A percentile compares a stretch with the other conserved stretches of the same genome.
Evolutionary conservation across 257 asterid genomes (phyloP).

Genomic region (Vinca minor): DNA sequence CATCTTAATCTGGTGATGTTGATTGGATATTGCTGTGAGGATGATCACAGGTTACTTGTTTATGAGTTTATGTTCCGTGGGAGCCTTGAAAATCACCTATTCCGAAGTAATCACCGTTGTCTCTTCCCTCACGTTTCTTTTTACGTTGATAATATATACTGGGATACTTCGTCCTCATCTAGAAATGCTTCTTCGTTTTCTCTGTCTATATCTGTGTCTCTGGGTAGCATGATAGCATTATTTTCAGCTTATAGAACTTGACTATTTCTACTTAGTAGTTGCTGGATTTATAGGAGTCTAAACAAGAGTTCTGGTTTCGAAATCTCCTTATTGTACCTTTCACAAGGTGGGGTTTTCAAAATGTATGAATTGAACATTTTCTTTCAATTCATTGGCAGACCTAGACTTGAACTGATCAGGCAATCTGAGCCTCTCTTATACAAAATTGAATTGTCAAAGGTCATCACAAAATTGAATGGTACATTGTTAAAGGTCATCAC

Average conservation of each 20-base stretch:
- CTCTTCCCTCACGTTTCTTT: slow-evolving; percentile 25
- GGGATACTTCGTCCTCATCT: slow-evolving; percentile 2
- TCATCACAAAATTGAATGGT: neutral
- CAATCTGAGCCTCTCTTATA: neutral
- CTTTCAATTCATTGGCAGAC: neutral
- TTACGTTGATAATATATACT: slow-evolving; percentile 3
- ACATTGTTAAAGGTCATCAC: no score
- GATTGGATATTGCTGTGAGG: slow-evolving; percentile 99
- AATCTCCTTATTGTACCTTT: no score
- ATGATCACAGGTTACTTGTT: slow-evolving; percentile 90
- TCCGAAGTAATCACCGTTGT: slow-evolving; percentile 65
- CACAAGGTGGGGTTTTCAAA: no score
- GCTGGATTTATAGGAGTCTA: no score
- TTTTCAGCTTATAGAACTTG: neutral
- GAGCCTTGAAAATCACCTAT: slow-evolving; percentile 95
- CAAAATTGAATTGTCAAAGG: neutral
- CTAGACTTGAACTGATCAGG: neutral
- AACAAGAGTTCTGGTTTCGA: no score
- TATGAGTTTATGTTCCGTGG: slow-evolving; percentile 98
- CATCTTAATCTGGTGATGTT: slow-evolving; percentile 93
- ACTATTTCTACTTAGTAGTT: no score
- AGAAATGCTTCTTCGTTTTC: neutral
- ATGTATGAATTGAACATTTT: no score
- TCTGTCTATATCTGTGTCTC: neutral
- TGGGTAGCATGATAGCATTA: no score